phyloP scores from a whole-genome alignment of 495 filamentous ascomycete genomes.

The Podospora tetraspora region DNA sequence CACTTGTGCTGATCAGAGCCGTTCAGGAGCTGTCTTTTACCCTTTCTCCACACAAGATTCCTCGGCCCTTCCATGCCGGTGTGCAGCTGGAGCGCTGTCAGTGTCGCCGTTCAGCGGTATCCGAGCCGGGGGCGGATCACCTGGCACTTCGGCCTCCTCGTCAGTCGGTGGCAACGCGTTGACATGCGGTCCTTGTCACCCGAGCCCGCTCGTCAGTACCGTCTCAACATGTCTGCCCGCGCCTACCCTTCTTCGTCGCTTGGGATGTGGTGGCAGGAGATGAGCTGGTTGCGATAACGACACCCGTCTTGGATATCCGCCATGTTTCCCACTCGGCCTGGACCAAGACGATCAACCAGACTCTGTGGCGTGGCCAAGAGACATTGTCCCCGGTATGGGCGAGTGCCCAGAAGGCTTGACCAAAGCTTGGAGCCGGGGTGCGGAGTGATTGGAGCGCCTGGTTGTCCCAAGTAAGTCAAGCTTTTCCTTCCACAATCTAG shows the following conservation, averaged over 20 bases:
- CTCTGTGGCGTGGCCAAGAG: background rate
- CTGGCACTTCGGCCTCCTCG: background rate
- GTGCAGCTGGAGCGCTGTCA: background rate
- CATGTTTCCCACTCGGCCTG: background rate
- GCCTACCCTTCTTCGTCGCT: background rate
- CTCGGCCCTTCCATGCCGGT: background rate
- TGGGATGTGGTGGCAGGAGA: background rate
- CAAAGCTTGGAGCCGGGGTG: background rate
- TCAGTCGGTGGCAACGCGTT: background rate
- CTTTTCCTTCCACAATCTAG: background rate
- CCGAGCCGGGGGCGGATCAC: background rate
- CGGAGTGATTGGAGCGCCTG: background rate
- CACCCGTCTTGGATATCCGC: background rate
- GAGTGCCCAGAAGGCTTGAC: background rate
- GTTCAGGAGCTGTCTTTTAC: background rate
- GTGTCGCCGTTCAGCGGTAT: background rate
- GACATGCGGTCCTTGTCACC: background rate
- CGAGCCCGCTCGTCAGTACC: background rate
- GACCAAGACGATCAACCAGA: background rate
- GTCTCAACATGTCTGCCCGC: background rate
- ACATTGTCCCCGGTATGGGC: background rate
- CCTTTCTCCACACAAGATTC: background rate
- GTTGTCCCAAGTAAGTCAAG: background rate
- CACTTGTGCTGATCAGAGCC: background rate
- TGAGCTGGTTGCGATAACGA: background rate